Percentiles rank a stretch among this genome's conserved stretches.
Conservation (phyloP, 2,329 filamentous ascomycete genomes). For the Taxawa tesnikishii region DNA sequence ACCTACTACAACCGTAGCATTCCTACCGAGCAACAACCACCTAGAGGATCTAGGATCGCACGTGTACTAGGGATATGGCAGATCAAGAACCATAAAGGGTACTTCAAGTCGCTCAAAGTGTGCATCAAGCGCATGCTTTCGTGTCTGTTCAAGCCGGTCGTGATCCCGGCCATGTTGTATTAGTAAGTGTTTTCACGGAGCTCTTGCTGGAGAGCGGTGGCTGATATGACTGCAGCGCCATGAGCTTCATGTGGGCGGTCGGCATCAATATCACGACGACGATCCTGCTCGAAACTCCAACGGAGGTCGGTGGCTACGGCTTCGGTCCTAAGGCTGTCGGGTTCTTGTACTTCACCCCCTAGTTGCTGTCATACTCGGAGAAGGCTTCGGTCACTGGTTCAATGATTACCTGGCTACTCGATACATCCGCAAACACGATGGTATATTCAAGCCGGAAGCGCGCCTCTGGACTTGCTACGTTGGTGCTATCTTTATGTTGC, state of each 20-base stretch:
- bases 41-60: background rate
- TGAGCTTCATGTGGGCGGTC: constrained; percentile 2
- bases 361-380: constrained; percentile 20
- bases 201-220: no score
- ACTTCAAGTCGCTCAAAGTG: constrained; percentile 6
- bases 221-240: no score
- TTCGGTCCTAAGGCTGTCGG: constrained; percentile 3
- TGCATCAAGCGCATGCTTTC: constrained; percentile 1
- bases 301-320: background rate
- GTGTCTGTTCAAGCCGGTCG: background rate
- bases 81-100: constrained; percentile 1
- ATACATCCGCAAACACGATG: constrained; percentile 19
- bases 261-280: constrained; percentile 5
- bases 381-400: constrained; percentile 24
- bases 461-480: constrained; percentile 21
- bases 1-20: constrained; percentile 19
- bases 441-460: constrained; percentile 17
- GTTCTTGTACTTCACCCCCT: constrained; percentile 16
- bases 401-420: constrained; percentile 22
- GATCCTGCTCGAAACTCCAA: constrained; percentile 1
- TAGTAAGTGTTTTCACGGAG: no score
- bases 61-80: constrained; percentile 1
- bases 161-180: constrained; percentile 1
- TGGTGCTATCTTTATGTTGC: constrained; percentile 18
- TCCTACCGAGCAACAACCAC: background rate